Conservation (phyloP, 2,329 filamentous ascomycete genomes). For the Endocalyx cinctus region DNA sequence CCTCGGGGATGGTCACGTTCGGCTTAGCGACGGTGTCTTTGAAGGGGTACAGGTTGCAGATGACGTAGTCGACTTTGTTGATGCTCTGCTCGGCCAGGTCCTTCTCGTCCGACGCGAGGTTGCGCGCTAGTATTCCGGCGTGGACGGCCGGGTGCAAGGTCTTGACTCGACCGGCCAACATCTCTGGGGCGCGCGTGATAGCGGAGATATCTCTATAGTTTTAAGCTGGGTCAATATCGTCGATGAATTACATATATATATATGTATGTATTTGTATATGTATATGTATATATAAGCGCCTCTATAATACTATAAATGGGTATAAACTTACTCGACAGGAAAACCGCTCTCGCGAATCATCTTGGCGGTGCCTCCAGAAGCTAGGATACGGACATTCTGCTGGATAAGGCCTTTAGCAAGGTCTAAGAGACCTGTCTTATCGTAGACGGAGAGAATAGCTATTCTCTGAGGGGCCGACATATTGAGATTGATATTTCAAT, state of each 20-base stretch:
- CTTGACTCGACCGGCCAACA: conserved; percentile 77
- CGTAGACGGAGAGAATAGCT: conserved; percentile 96
- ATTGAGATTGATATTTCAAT: too few relatives aligned
- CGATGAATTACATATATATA: too few relatives aligned
- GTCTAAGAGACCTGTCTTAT: conserved; percentile 95
- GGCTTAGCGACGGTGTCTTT: conserved; percentile 97
- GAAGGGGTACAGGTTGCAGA: conserved; percentile 99
- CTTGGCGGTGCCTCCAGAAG: conserved; percentile 90
- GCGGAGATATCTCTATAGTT: conserved; percentile 79
- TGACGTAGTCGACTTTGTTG: conserved; percentile 88
- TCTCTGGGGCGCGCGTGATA: conserved; percentile 95
- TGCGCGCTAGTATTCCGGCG: conserved; percentile 85
- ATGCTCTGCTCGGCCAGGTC: conserved; percentile 94
- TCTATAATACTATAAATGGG: not conserved
- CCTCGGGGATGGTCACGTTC: conserved; percentile 94
- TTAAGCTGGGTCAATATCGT: too few relatives aligned
- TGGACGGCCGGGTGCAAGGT: conserved; percentile 93
- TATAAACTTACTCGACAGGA: conserved; percentile 72
- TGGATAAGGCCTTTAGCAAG: conserved; percentile 85
- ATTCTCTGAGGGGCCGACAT: conserved; percentile 48
- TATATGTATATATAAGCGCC: too few relatives aligned
- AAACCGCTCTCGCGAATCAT: conserved; percentile 97
- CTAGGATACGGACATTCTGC: conserved; percentile 86
- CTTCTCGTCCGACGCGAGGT: conserved; percentile 93
- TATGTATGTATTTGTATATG: too few relatives aligned